Base-by-base conservation (phyloP, 2,329 filamentous ascomycete species). In the Huntiella omanensis region DNA sequence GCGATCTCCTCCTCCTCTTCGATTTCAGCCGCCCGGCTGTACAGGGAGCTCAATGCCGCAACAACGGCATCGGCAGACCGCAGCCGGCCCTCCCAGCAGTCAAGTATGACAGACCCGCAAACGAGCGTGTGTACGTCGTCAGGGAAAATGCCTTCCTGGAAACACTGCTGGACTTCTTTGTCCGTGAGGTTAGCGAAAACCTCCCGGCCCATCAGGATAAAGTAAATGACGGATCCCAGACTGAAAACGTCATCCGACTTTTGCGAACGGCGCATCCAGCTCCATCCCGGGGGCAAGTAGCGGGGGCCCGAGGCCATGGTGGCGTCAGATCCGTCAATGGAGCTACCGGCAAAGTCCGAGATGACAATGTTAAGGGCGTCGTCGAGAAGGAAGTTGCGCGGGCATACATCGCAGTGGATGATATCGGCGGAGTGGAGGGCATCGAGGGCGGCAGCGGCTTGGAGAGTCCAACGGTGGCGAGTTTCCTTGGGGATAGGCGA, bases 381-480 rank as follows among this genome's bases (percentile, higher is more conserved):
- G 50, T 63, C 59, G 13, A 65, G 50, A 0, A 64, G 53, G 45
- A 64, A 59, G 50, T 65, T 63, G 42, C 56, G 58, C 3, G 61
- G 60, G 50, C 59, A 57, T 28, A 64, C 53, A 50, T 65, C 60
- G 52, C 57, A 61, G 50, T 65, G 62, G 50, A 64, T 57, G 11
- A 64, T 55, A n/a, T 54, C 51, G 48, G 55, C 55, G 8, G 51
- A 54, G 55, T 65, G 63, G 28, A 65, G 47, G 38, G 59, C 53
- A 39, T 52, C 51, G 22, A 64, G 47, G 7, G 55, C 60, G 52
- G 61, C 55, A 32, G 59, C 53, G 40, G 56, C 55, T 50, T 63
- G 56, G 6, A 53, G 53, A 38, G 54, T 54, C 61, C 60, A 62
- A 36, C 50, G 51, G 22, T 49, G 47, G 43, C 56, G 54, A 15